Conservation (phyloP, 257 asterid species). For the Solanum appendiculatum region DNA sequence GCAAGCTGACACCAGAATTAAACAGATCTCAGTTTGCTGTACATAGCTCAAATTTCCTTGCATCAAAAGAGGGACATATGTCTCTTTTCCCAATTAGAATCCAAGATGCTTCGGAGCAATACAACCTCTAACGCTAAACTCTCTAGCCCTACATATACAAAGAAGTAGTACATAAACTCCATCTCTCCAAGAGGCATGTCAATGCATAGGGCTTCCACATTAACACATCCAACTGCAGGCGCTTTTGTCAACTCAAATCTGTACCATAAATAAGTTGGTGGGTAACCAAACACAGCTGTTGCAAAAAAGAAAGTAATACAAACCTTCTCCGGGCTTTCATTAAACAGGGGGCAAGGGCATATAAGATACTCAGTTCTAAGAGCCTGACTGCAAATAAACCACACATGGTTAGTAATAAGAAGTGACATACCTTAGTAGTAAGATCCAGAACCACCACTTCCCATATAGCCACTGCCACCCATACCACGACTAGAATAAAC, state of each 20-base stretch:
- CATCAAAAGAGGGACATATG: background rate
- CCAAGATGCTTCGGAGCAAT: background rate
- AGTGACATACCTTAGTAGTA: slow-evolving; percentile 56
- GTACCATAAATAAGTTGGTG: slow-evolving; percentile 17
- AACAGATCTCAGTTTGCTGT: background rate
- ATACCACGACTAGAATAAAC: slow-evolving; percentile 64
- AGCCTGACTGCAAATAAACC: background rate
- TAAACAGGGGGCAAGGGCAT: background rate
- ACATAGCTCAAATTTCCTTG: slow-evolving; percentile 3
- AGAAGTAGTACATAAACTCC: slow-evolving; percentile 3
- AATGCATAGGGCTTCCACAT: background rate
- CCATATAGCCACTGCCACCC: slow-evolving; percentile 74
- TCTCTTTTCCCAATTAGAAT: background rate
- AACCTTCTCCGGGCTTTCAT: background rate
- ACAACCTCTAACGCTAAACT: background rate
- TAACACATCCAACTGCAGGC: slow-evolving; percentile 18
- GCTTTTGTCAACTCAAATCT: slow-evolving; percentile 22
- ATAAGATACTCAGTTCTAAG: background rate
- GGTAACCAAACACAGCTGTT: slow-evolving; percentile 15
- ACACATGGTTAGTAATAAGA: background rate
- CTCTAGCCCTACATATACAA: background rate
- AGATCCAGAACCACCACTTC: slow-evolving; percentile 76
- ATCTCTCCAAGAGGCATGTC: background rate
- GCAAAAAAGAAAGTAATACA: background rate
- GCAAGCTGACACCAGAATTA: background rate